Conservation (phyloP, 176 grass and related monocot species). For the Poa pratensis region DNA sequence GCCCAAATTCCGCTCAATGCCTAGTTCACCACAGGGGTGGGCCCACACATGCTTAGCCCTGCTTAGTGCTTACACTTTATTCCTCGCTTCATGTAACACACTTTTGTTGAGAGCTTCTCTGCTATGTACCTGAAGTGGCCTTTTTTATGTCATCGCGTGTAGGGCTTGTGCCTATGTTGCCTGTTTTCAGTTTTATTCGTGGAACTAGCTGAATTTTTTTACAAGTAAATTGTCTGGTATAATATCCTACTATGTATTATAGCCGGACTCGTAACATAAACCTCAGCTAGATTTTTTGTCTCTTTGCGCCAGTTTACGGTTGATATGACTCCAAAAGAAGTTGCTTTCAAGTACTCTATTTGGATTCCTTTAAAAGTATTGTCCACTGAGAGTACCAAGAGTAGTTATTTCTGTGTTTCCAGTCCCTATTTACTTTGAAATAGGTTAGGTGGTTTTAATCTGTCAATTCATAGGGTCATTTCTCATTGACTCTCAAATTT, state of each 20-base stretch:
- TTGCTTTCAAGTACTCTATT: constrained; percentile 14
- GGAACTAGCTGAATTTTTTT: background rate
- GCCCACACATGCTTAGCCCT: background rate
- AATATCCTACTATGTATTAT: constrained; percentile 15
- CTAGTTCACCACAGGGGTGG: background rate
- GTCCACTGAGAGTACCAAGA: background rate
- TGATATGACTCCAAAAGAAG: constrained; percentile 10
- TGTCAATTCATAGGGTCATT: constrained; percentile 15
- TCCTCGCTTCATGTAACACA: background rate
- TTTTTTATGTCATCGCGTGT: background rate
- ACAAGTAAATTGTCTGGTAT: background rate
- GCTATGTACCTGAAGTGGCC: background rate
- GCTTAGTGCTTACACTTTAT: background rate
- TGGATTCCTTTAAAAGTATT: background rate
- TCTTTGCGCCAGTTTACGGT: background rate
- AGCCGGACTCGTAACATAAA: background rate
- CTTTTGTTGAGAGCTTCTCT: constrained; percentile 5
- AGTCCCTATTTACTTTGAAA: background rate
- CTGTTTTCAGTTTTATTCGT: background rate
- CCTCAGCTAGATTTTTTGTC: background rate
- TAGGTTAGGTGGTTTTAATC: background rate
- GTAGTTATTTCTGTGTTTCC: background rate
- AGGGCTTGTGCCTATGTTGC: background rate
- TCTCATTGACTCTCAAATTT: background rate
- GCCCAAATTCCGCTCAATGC: background rate